A percentile compares a stretch with the other conserved stretches of the same genome.
phyloP scores from a whole-genome alignment of 2,329 filamentous ascomycete genomes.

The Cadophora sp. region DNA sequence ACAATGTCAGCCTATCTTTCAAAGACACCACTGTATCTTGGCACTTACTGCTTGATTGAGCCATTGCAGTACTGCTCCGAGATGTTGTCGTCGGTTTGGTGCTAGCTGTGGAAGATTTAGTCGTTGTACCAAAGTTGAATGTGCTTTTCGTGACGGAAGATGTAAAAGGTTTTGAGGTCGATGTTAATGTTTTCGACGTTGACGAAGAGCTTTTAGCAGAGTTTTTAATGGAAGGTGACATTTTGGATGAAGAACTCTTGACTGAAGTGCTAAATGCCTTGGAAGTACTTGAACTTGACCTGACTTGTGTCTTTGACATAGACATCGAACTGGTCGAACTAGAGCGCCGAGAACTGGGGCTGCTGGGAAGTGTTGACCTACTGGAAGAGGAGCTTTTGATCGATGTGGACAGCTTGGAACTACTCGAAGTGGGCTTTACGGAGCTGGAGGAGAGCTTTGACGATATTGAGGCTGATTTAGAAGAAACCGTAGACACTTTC shows the following conservation, averaged over 20 bases:
- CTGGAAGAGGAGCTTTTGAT: conserved; percentile 1
- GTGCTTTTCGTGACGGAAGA: not conserved
- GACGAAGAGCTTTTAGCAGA: not conserved
- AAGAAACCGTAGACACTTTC: no score
- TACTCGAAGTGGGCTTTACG: not conserved
- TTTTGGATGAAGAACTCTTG: not conserved
- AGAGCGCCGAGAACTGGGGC: not conserved
- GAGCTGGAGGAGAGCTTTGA: not conserved
- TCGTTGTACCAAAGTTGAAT: not conserved
- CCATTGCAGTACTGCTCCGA: not conserved
- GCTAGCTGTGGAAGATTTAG: conserved; percentile 5
- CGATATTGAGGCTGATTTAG: no score
- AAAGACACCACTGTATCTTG: not conserved
- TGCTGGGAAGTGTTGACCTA: not conserved
- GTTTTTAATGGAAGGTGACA: not conserved
- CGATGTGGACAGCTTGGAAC: conserved; percentile 8
- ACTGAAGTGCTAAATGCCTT: not conserved
- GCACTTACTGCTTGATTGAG: not conserved
- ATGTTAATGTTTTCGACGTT: not conserved
- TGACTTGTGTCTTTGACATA: not conserved
- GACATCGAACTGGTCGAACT: not conserved
- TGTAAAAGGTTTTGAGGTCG: no score
- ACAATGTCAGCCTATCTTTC: not conserved
- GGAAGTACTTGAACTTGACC: not conserved
- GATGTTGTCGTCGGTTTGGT: not conserved